Conservation (phyloP, 495 filamentous ascomycete genomes). For the Aspergillus haitiensis region DNA sequence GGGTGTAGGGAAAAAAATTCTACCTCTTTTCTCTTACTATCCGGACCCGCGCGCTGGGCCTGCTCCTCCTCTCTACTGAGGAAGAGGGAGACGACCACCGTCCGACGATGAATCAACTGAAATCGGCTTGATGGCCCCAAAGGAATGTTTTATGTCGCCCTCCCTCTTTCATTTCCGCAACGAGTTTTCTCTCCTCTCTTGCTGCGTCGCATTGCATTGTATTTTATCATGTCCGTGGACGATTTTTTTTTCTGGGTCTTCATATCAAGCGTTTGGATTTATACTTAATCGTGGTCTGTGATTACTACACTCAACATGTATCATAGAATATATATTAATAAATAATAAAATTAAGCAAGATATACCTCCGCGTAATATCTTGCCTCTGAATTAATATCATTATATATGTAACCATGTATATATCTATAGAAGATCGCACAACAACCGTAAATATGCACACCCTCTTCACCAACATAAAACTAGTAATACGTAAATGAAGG, state of each 20-base stretch:
- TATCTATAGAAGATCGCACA: neutral
- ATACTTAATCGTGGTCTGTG: too few species aligned
- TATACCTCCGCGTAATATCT: neutral
- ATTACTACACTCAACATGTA: neutral
- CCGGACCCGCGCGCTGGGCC: neutral
- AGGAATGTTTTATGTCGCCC: too few species aligned
- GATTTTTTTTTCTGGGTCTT: neutral
- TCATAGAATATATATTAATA: neutral
- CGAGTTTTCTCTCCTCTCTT: neutral
- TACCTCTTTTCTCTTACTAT: neutral
- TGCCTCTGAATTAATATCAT: too few species aligned
- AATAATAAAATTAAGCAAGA: slow-evolving; percentile 12
- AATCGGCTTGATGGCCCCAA: too few species aligned
- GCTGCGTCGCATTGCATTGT: too few species aligned
- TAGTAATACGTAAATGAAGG: neutral
- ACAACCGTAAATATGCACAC: neutral
- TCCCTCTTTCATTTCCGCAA: neutral
- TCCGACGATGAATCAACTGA: too few species aligned
- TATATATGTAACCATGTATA: neutral
- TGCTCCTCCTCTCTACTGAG: too few species aligned
- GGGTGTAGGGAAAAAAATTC: too few species aligned
- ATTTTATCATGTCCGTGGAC: neutral
- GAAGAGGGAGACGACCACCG: too few species aligned
- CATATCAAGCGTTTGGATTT: too few species aligned
- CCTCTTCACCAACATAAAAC: neutral